These are phyloP conservation scores for Globisporangium ultimum DNA, from an alignment of 352 stramenopile genomes.

Conservation along the genomic window DNA sequence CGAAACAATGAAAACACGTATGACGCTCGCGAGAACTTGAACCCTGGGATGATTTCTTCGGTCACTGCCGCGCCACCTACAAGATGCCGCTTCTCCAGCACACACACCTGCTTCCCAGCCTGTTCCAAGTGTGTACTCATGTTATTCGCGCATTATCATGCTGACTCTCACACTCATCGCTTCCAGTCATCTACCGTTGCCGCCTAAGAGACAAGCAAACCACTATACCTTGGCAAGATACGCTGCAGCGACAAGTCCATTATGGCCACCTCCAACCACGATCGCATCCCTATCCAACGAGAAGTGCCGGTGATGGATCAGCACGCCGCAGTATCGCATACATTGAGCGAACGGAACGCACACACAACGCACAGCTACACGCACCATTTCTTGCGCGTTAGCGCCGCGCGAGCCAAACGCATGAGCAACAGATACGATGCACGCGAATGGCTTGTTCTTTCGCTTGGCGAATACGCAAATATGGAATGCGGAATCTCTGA, in stretches of 20 bases:
- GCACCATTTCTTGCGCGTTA: slow-evolving; percentile 43
- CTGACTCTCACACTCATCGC: no score
- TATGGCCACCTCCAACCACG: slow-evolving; percentile 87
- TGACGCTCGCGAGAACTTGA: slow-evolving; percentile 89
- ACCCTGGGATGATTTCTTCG: slow-evolving; percentile 89
- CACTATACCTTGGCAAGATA: slow-evolving; percentile 80
- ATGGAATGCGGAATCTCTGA: no score
- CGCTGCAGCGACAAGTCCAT: slow-evolving; percentile 84
- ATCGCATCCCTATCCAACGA: slow-evolving; percentile 65
- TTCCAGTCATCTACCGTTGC: no score
- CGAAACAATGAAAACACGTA: slow-evolving; percentile 90
- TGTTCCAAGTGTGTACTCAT: slow-evolving; percentile 5
- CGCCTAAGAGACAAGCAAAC: background rate
- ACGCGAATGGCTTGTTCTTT: slow-evolving; percentile 12
- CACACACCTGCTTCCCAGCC: slow-evolving; percentile 83
- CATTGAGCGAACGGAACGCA: background rate
- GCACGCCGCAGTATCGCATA: background rate
- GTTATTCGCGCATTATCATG: no score
- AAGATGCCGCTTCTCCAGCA: slow-evolving; percentile 86
- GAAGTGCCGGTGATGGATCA: background rate
- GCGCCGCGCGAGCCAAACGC: slow-evolving; percentile 9
- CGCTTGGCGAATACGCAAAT: slow-evolving; percentile 10
- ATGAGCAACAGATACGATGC: background rate
- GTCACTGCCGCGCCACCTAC: slow-evolving; percentile 88
- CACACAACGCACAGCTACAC: no score